phyloP scores from a whole-genome alignment of 768 basidiomycete genomes.

The Leccinum rimulosum region DNA sequence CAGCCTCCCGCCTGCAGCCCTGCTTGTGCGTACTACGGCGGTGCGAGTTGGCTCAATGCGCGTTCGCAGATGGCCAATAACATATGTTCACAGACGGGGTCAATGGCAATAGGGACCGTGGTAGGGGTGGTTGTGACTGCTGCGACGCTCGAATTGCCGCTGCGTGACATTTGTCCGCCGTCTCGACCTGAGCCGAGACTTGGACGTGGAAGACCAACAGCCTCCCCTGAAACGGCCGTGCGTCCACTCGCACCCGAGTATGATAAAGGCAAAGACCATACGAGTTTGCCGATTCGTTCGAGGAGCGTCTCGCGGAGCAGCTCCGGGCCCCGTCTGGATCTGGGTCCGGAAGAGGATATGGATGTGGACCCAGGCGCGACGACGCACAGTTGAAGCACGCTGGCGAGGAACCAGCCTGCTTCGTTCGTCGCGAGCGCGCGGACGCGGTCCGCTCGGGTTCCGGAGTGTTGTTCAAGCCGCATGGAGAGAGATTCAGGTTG shows the following conservation, averaged over 20 bases:
- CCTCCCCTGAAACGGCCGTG: not conserved
- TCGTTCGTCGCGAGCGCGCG: conserved; percentile 26
- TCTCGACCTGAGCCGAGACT: no score
- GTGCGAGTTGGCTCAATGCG: conserved; percentile 13
- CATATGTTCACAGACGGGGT: conserved; percentile 26
- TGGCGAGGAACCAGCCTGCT: conserved; percentile 28
- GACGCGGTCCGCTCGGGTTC: conserved; percentile 20
- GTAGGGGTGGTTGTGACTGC: no score
- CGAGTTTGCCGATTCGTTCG: conserved; percentile 23
- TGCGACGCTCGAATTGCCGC: no score
- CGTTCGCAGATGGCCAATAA: conserved; percentile 31
- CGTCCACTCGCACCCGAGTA: not conserved
- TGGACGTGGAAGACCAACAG: no score
- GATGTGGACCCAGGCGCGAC: not conserved
- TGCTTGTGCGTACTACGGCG: not conserved
- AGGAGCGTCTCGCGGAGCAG: conserved; percentile 11
- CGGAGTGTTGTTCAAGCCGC: conserved; percentile 7
- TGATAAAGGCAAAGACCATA: conserved; percentile 9
- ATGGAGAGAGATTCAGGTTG: conserved; percentile 1
- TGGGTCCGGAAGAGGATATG: not conserved
- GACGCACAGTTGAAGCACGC: conserved; percentile 25
- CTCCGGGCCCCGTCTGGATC: no score
- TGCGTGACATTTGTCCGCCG: no score
- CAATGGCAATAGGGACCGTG: conserved; percentile 4
- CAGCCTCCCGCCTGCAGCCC: no score